Evolutionary conservation across 2,329 filamentous ascomycete species (phyloP), one percentile per base, ranked within the genome.

Genomic region (Aaosphaeria arxii): DNA sequence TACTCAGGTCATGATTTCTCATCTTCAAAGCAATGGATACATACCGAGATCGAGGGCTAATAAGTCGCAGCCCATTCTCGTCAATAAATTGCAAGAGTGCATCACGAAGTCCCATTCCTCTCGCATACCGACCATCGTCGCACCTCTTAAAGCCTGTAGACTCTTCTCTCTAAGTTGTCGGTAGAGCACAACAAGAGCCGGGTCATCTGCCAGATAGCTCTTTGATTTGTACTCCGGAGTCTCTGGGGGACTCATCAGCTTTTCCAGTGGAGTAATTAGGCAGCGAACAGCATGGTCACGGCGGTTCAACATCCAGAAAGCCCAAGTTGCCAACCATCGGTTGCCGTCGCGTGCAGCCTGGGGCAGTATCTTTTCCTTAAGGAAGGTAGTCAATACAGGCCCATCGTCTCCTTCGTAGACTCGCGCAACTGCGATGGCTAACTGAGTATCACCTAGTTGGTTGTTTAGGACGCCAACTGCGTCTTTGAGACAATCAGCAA

Each of bases 251-350:
- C 86, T 82, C 6, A 94, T 73, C 1, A 96, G 78, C 0, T 82
- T 84, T 53, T 88, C 85, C 1, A 96, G 82, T 1, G 91, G 91
- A 1, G 87, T 89, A 57, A 95, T 87, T 4, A 99, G 76, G 5
- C 87, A 84, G 45, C 89, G 83, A 5, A 96, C 90, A 5, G 92
- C 88, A 77, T 91, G 88, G 56, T 95, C 88, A 51, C 86, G 83
- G 53, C 88, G 82, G 35, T 84, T 84, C 5, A 97, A 78, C 79
- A 96, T 89, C 87, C 90, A 95, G 65, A 96, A 96, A 2, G 89
- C 89, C 94, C 94, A 99, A 0, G 88, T 94, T 7, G 91, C 89
- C 49, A 96, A 82, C 92, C 94, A 99, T 48, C 92, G 81, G 63
- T 99, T 92, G 2, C 90, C 90, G 54, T 92, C 85, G 38, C 84